Percentiles rank a stretch among this genome's conserved stretches.
Conservation (phyloP, 192 early-diverging fungal species). For the Coemansia sp. region DNA sequence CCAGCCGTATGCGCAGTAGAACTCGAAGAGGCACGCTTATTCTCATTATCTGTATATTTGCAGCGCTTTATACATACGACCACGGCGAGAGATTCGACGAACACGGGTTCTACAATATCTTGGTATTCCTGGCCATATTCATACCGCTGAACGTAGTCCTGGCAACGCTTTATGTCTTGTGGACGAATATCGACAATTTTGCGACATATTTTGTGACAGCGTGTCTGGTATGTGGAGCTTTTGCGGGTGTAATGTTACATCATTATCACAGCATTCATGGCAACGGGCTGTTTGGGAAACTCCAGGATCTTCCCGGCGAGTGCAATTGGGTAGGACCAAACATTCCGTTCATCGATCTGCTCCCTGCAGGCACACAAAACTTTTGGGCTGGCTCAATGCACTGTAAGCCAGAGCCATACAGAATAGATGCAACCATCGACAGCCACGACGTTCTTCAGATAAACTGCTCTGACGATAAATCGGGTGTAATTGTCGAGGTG, state of each 20-base stretch:
- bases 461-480: slow-evolving; percentile 8
- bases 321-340: slow-evolving; percentile 57
- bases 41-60: slow-evolving; percentile 12
- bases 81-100: slow-evolving; percentile 60
- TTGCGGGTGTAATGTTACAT: slow-evolving; percentile 22
- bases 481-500: slow-evolving; percentile 37
- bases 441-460: slow-evolving; percentile 42
- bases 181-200: slow-evolving; percentile 39
- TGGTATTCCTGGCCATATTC: slow-evolving; percentile 57
- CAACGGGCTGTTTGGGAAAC: slow-evolving; percentile 14
- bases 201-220: slow-evolving; percentile 29
- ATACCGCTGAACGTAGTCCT: slow-evolving; percentile 55
- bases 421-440: slow-evolving; percentile 47
- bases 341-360: slow-evolving; percentile 54
- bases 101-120: slow-evolving; percentile 60
- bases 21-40: slow-evolving; percentile 23
- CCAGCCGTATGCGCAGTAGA: slow-evolving; percentile 34
- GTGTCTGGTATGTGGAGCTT: slow-evolving; percentile 13
- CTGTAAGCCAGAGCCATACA: slow-evolving; percentile 25
- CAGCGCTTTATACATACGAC: slow-evolving; percentile 55
- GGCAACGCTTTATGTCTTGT: slow-evolving; percentile 41
- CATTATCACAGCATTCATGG: slow-evolving; percentile 54
- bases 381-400: slow-evolving; percentile 59
- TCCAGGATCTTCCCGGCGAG: slow-evolving; percentile 29
- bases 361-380: slow-evolving; percentile 58